Conservation (phyloP, 164 flowering plant species). For the Stephania japonica region DNA sequence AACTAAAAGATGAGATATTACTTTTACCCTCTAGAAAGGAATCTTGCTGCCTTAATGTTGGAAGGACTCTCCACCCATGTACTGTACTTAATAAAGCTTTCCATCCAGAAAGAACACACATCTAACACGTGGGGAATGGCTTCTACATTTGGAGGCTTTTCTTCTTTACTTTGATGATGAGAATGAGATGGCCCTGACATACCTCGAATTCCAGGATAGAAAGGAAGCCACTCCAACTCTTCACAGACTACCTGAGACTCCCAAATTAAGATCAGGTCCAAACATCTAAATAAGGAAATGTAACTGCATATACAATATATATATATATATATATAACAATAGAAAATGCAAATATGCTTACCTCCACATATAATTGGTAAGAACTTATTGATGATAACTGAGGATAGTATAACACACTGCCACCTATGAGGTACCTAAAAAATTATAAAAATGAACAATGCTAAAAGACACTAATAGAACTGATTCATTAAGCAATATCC, state of each 20-base stretch:
- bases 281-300: slow-evolving; percentile 1
- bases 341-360: slow-evolving; percentile 31
- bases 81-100: slow-evolving; percentile 89
- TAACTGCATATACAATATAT: background rate
- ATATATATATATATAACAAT: background rate
- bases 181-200: slow-evolving; percentile 34
- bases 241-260: slow-evolving; percentile 83
- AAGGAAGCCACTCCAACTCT: slow-evolving; percentile 97
- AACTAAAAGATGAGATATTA: background rate
- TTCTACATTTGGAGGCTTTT: slow-evolving; percentile 63
- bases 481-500: slow-evolving; percentile 1
- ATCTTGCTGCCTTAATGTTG: slow-evolving; percentile 83
- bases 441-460: slow-evolving; percentile 6
- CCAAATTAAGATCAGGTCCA: slow-evolving; percentile 7
- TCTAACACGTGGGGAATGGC: slow-evolving; percentile 67
- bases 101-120: slow-evolving; percentile 84
- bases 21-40: slow-evolving; percentile 78
- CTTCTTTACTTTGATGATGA: slow-evolving; percentile 50
- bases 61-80: slow-evolving; percentile 84
- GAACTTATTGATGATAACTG: slow-evolving; percentile 96
- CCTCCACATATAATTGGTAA: slow-evolving; percentile 98
- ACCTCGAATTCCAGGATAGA: slow-evolving; percentile 50
- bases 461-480: background rate
- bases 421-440: slow-evolving; percentile 83
- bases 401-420: slow-evolving; percentile 90